Conservation (phyloP, 2,329 filamentous ascomycete species). For the Phaeosphaeriaceae sp. region DNA sequence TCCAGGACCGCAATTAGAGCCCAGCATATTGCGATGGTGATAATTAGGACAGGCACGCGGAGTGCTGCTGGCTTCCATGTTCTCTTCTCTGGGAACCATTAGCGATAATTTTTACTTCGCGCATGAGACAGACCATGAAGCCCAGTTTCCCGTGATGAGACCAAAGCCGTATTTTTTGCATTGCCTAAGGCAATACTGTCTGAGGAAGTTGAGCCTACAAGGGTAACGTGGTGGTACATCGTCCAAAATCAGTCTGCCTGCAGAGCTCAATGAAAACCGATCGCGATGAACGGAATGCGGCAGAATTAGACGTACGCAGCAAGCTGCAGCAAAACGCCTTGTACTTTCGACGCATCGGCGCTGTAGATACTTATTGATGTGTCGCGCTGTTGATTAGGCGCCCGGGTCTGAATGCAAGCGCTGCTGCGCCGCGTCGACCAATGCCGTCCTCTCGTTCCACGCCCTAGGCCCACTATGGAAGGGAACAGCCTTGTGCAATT, state of each 20-base stretch:
- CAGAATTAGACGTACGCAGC: background rate
- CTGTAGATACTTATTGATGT: background rate
- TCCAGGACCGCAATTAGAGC: conserved; percentile 56
- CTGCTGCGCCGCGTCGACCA: conserved; percentile 11
- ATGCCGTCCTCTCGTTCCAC: conserved; percentile 3
- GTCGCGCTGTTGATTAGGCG: background rate
- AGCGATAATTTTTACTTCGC: background rate
- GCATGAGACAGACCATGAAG: background rate
- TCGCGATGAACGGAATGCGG: background rate
- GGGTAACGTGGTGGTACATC: background rate
- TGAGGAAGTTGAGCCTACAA: background rate
- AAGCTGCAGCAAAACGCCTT: background rate
- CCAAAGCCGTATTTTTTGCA: background rate
- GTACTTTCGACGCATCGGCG: background rate
- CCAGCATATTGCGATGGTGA: conserved; percentile 18
- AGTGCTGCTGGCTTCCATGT: conserved; percentile 5
- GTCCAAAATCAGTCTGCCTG: background rate
- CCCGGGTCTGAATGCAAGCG: background rate
- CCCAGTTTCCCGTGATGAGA: conserved; percentile 1
- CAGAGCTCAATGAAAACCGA: background rate
- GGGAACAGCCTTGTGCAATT: background rate
- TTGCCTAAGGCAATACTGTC: background rate
- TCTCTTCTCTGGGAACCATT: background rate
- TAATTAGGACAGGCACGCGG: conserved; percentile 11
- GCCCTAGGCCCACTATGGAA: conserved; percentile 1